Evolutionary conservation across 2,329 filamentous ascomycete species (phyloP).

Genomic region (Pseudogymnoascus sp.): DNA sequence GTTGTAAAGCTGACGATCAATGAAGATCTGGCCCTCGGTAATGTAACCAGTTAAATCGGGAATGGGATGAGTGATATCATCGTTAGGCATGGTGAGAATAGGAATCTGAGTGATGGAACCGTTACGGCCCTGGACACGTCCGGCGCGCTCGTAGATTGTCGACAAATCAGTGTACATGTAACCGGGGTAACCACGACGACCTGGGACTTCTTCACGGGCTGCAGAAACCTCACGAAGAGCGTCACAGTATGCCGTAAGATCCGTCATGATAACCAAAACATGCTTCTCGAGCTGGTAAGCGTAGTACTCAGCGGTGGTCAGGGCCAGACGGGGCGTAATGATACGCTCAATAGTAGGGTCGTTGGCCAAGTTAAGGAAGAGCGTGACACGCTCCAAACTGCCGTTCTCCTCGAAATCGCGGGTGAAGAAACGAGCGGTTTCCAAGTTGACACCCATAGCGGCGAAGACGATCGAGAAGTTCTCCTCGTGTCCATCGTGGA

Average conservation of each 20-base stretch:
- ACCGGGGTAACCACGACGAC: slow-evolving; percentile 98
- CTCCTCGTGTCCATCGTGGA: slow-evolving; percentile 94
- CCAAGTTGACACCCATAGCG: slow-evolving; percentile 99
- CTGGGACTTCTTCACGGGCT: slow-evolving; percentile 95
- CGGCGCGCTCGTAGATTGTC: slow-evolving; percentile 98
- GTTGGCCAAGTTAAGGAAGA: slow-evolving; percentile 98
- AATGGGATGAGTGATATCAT: slow-evolving; percentile 98
- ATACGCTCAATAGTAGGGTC: slow-evolving; percentile 99
- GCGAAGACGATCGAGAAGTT: slow-evolving; percentile 99
- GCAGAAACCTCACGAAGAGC: slow-evolving; percentile 97
- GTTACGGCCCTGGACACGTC: slow-evolving; percentile 92
- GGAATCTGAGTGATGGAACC: slow-evolving; percentile 99
- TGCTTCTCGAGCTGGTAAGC: slow-evolving; percentile 99
- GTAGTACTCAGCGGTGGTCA: slow-evolving; percentile 99
- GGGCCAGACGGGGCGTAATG: slow-evolving; percentile 94
- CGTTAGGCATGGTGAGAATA: slow-evolving; percentile 99
- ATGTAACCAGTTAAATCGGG: slow-evolving; percentile 99
- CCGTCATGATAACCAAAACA: slow-evolving; percentile 96
- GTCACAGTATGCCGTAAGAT: slow-evolving; percentile 96
- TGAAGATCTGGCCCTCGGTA: slow-evolving; percentile 96
- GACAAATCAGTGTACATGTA: slow-evolving; percentile 99
- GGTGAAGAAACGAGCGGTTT: slow-evolving; percentile 97
- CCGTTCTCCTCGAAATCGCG: slow-evolving; percentile 99
- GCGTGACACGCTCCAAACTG: slow-evolving; percentile 89
- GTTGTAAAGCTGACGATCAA: slow-evolving; percentile 90